A percentile compares a stretch with the other conserved stretches of the same genome.
Conservation (phyloP, 1,139 yeast species). For the Candida neerlandica region DNA sequence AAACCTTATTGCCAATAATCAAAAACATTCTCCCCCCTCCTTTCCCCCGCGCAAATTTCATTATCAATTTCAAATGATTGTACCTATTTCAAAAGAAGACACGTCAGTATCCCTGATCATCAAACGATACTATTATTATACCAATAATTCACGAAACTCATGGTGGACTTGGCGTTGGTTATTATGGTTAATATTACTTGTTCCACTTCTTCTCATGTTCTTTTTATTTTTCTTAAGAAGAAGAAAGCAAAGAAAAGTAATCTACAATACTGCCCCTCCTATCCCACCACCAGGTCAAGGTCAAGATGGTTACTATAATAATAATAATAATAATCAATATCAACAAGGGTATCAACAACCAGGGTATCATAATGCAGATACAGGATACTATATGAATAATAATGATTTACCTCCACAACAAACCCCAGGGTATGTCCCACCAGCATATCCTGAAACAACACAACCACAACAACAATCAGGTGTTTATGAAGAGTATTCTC, state of each 20-base stretch:
- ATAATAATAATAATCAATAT: neutral
- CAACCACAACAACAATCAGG: constrained; percentile 9
- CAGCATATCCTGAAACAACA: constrained; percentile 7
- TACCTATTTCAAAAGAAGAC: neutral
- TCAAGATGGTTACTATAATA: constrained; percentile 3
- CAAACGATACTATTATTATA: neutral
- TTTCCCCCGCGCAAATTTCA: no score
- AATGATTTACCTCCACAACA: constrained; percentile 7
- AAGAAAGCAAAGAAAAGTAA: constrained; percentile 6
- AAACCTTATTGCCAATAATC: no score
- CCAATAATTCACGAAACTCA: neutral
- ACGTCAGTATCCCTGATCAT: neutral
- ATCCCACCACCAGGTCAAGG: constrained; percentile 1
- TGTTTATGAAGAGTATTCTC: constrained; percentile 6
- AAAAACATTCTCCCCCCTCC: no score
- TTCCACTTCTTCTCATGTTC: constrained; percentile 12
- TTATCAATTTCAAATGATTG: no score
- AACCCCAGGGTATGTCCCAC: constrained; percentile 8
- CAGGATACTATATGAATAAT: constrained; percentile 1
- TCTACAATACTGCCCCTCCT: constrained; percentile 5
- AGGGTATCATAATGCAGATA: neutral
- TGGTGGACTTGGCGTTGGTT: constrained; percentile 16
- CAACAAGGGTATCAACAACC: no score
- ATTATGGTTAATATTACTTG: constrained; percentile 14
- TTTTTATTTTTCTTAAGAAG: constrained; percentile 9